phyloP scores from a whole-genome alignment of 257 asterid species.

The Solanum virginianum region DNA sequence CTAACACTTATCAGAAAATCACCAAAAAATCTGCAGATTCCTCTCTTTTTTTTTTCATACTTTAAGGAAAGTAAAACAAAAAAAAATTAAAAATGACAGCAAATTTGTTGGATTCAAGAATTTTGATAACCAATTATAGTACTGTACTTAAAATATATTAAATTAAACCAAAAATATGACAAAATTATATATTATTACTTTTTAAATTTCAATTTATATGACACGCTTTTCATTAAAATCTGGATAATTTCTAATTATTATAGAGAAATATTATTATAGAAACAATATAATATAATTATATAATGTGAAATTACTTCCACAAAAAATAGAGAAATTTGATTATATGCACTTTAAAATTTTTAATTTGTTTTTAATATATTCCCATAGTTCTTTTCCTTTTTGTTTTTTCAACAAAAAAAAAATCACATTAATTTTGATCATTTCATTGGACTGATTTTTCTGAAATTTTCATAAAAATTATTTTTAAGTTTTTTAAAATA shows the following conservation, averaged over 20 bases:
- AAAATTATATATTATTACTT: not conserved
- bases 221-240: not conserved
- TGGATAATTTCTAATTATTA: not conserved
- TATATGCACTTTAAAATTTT: too few species aligned
- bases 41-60: not conserved
- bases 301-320: not conserved
- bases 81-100: not conserved
- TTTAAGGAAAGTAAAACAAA: conserved; percentile 2
- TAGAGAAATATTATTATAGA: not conserved
- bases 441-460: too few species aligned
- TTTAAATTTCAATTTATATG: fast-evolving
- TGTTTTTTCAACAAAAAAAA: too few species aligned
- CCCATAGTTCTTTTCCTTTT: too few species aligned
- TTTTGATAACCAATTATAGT: not conserved
- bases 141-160: not conserved
- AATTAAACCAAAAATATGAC: not conserved
- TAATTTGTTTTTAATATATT: too few species aligned
- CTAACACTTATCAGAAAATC: conserved; percentile 19
- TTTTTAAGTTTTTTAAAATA: too few species aligned
- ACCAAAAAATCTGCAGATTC: conserved; percentile 30
- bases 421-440: too few species aligned
- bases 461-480: too few species aligned
- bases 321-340: too few species aligned
- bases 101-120: not conserved
- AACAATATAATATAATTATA: not conserved